Base-by-base conservation (phyloP, 1,139 yeast species). In the Hanseniaspora sp. region DNA sequence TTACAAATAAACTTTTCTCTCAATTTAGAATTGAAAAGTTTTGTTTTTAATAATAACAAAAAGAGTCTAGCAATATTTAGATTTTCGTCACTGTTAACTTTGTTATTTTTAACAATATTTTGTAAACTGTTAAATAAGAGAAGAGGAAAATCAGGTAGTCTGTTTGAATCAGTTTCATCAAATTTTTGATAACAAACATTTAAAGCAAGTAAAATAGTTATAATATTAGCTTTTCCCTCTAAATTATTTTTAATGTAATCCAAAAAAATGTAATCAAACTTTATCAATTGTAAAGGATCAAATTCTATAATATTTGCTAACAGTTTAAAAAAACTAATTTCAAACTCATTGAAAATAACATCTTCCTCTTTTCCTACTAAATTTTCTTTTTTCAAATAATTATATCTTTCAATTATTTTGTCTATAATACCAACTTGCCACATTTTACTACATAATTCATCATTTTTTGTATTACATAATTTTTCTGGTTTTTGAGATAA, bases 1-100 rank as follows among this genome's bases (percentile, higher is more conserved):
- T 51, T 51, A 44, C 54, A 51, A 18, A 51, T 51, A 15, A 51
- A 51, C 18, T 51, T 51, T 12, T 51, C 54, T n/a, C 45, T 45
- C 8, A 51, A n/a, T 30, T 30, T 38, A 37, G 46, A 42, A 39
- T 51, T 44, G 30, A 51, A 51, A 11, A 34, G 23, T 6, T 39
- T 29, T 5, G 46, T 35, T 28, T 45, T 44, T 29, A 51, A n/a
- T 17, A 51, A 11, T 7, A 51, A 30, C 38, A 51, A 33, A 15
- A 51, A 51, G 15, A 51, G 39, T 17, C 54, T 45, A 9, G 31
- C 34, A 23, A 51, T 45, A 34, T 51, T 51, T 9, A 51, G n/a
- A 18, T 51, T 44, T 7, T 51, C 48, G 7, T 12, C 35, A 11
- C 28, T 18, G 38, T 45, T 51, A n/a, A 51, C 23, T 33, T 51